Conservation (phyloP, 2,329 filamentous ascomycete genomes). For the Nemania serpens region DNA sequence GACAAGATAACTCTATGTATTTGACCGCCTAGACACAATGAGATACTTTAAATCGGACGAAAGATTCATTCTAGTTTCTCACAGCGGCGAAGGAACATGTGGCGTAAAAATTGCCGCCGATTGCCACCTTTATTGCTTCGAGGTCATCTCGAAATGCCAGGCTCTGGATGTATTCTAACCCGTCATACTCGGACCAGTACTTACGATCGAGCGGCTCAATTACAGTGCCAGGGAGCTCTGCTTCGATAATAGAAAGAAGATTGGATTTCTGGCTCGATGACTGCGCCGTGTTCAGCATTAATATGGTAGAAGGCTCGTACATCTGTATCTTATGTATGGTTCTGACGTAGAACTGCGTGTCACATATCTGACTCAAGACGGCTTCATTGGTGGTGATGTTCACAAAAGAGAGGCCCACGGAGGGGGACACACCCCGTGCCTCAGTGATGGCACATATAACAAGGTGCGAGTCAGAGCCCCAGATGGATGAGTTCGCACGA, state of each 20-base stretch:
- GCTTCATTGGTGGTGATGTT: slow-evolving; percentile 85
- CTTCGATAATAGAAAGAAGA: slow-evolving; percentile 73
- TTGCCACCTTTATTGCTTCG: slow-evolving; percentile 77
- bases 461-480: slow-evolving; percentile 62
- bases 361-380: slow-evolving; percentile 86
- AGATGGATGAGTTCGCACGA: slow-evolving; percentile 47
- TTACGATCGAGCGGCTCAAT: slow-evolving; percentile 72
- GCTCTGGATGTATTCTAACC: slow-evolving; percentile 76
- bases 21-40: slow-evolving; percentile 67
- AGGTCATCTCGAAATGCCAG: slow-evolving; percentile 82
- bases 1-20: slow-evolving; percentile 74
- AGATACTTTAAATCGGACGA: slow-evolving; percentile 24
- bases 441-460: slow-evolving; percentile 90
- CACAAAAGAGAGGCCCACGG: slow-evolving; percentile 83
- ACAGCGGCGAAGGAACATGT: slow-evolving; percentile 86
- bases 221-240: slow-evolving; percentile 67
- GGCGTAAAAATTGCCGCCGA: slow-evolving; percentile 84
- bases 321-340: slow-evolving; percentile 86
- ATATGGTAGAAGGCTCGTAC: slow-evolving; percentile 76
- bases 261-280: slow-evolving; percentile 71
- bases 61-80: slow-evolving; percentile 41
- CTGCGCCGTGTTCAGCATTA: slow-evolving; percentile 75
- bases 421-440: slow-evolving; percentile 82
- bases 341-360: slow-evolving; percentile 88
- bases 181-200: slow-evolving; percentile 81